Evolutionary conservation across 176 grass and related monocot genomes (phyloP).

Genomic region (Eragrostis curvula): DNA sequence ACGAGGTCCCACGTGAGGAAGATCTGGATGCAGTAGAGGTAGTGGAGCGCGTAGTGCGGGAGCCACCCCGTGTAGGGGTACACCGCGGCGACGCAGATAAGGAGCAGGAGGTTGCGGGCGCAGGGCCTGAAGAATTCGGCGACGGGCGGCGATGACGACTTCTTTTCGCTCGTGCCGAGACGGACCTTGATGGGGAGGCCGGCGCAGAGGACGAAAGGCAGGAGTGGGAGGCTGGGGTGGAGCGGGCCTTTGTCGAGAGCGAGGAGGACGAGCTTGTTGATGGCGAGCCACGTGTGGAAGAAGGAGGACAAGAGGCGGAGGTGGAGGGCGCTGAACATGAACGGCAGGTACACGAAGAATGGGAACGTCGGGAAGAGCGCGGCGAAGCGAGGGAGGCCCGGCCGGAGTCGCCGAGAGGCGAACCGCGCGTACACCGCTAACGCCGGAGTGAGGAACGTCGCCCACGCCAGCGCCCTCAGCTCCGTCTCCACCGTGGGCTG

Average conservation of each 20-base stretch:
- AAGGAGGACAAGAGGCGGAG: conserved; percentile 68
- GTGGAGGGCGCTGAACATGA: conserved; percentile 67
- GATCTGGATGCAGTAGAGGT: conserved; percentile 65
- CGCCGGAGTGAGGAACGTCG: conserved; percentile 41
- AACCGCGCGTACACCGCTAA: conserved; percentile 56
- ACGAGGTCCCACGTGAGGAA: conserved; percentile 76
- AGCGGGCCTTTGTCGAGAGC: conserved; percentile 64
- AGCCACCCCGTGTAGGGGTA: conserved; percentile 53
- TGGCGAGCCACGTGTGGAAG: conserved; percentile 79
- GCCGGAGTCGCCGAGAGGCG: conserved; percentile 35
- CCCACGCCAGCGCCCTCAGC: conserved; percentile 46
- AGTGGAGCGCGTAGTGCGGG: conserved; percentile 49
- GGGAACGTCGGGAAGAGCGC: conserved; percentile 51
- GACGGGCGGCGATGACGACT: neutral
- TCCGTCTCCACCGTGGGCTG: conserved; percentile 42
- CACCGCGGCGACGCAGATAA: conserved; percentile 46
- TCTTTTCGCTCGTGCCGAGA: neutral
- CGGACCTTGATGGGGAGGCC: conserved; percentile 64
- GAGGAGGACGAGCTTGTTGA: conserved; percentile 83
- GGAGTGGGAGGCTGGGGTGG: conserved; percentile 53
- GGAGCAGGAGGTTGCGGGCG: conserved; percentile 50
- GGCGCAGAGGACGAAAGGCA: conserved; percentile 60
- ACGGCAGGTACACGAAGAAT: conserved; percentile 60
- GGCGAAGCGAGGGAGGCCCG: conserved; percentile 48
- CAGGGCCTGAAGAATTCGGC: conserved; percentile 38